phyloP scores from a whole-genome alignment of 768 basidiomycete genomes.

The Rhizopogon vesiculosus region DNA sequence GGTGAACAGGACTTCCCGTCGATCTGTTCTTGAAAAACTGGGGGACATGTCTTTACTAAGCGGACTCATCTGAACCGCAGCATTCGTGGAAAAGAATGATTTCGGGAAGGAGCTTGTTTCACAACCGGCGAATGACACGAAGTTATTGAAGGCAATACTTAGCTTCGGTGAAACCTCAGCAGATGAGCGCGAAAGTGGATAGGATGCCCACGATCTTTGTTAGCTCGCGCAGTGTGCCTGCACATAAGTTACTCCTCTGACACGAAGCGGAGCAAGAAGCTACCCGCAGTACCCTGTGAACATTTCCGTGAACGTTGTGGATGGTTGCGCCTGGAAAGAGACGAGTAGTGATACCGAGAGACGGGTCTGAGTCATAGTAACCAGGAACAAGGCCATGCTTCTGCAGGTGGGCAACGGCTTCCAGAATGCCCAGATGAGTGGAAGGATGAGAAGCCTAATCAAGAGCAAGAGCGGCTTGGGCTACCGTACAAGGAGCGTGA shows the following conservation, averaged over 20 bases:
- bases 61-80: background rate
- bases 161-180: conserved; percentile 1
- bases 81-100: background rate
- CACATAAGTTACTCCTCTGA: background rate
- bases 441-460: background rate
- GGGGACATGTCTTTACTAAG: background rate
- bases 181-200: background rate
- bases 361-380: conserved; percentile 12
- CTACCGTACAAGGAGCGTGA: background rate
- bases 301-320: conserved; percentile 1
- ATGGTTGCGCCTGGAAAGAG: too few relatives aligned
- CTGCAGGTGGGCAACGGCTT: background rate
- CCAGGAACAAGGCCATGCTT: conserved; percentile 2
- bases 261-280: conserved; percentile 1
- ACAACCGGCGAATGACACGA: conserved; percentile 1
- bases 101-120: background rate
- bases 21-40: background rate
- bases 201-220: background rate
- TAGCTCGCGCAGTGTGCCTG: background rate
- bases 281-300: background rate
- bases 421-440: conserved; percentile 1
- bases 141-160: background rate
- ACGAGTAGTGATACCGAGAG: background rate
- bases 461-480: background rate
- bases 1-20: background rate